Evolutionary conservation across 768 basidiomycete genomes (phyloP).

Genomic region (Termitomyces sp.): DNA sequence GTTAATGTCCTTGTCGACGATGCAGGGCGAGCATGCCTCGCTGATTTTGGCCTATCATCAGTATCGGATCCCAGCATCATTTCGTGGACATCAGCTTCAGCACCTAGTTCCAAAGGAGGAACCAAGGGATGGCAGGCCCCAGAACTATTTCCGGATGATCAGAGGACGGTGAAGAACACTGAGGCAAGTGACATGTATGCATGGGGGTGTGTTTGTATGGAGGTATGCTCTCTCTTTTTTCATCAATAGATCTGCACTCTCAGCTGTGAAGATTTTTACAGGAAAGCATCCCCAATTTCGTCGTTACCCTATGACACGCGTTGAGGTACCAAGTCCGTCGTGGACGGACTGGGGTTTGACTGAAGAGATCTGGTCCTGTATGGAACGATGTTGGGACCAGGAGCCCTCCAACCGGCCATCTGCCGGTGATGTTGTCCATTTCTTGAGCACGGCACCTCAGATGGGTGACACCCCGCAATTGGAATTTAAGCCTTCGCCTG

Average conservation of each 20-base stretch:
- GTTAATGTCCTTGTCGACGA: background rate
- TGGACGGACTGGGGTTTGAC: background rate
- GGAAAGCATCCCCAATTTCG: background rate
- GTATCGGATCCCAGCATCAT: background rate
- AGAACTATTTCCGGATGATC: too few species aligned
- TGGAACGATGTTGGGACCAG: background rate
- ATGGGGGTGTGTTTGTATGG: background rate
- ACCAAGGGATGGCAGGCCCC: background rate
- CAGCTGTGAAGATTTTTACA: background rate
- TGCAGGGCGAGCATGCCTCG: background rate
- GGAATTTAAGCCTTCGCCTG: background rate
- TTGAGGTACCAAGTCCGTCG: background rate
- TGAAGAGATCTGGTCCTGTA: background rate
- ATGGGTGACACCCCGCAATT: background rate
- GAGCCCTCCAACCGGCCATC: background rate
- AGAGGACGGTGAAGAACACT: background rate
- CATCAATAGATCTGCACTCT: background rate
- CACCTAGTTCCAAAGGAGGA: background rate
- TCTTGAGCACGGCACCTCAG: background rate
- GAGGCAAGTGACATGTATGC: background rate
- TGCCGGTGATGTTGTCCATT: background rate
- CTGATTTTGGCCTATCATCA: background rate
- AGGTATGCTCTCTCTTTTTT: background rate
- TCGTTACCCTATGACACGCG: background rate
- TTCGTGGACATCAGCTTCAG: background rate